Evolutionary conservation across 2,329 filamentous ascomycete species (phyloP), one percentile per base, ranked within the genome.

Genomic region (Phialophora tarda): DNA sequence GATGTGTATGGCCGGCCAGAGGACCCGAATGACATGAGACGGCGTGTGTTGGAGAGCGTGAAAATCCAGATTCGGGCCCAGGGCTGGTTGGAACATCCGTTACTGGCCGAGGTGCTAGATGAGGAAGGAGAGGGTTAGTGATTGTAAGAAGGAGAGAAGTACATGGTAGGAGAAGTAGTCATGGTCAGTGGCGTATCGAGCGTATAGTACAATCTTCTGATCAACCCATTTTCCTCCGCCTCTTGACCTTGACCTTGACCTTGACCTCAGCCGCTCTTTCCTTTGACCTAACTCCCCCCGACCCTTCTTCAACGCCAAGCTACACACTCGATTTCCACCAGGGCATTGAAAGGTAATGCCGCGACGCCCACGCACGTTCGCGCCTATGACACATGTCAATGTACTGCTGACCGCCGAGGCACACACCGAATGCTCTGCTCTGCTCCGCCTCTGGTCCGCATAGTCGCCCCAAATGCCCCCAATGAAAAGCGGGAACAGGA

Each of bases 261-360:
- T 47, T 47, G 41, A 12, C 3, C 41, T 47, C 7, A n/a, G 3
- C 6, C n/a, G 2, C 41, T 47, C 41, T 14, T 47, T 47, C 3
- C 41, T 14, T 47, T 47, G 12, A n/a, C 6, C 12, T 47, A 3
- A 3, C 3, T 2, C 41, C 3, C 41, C n/a, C n/a, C 41, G 7
- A 12, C 12, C n/a, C 41, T n/a, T n/a, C 41, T 47, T 47, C 41
- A 47, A 47, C 41, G 41, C 41, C 41, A 47, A n/a, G 41, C 41
- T 47, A 47, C 41, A 47, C 41, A 47, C 41, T 47, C 41, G n/a
- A 47, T 47, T n/a, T 47, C 41, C 41, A 47, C 41, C 41, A 47
- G 6, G 12, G 41, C 41, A 47, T 47, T 47, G 41, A 47, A 47
- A 14, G 41, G 41, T 6, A 47, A 47, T 2, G 12, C 41, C 2